Percentiles rank a stretch among this genome's conserved stretches.
phyloP scores from a whole-genome alignment of 306 rosid genomes.

The Quercus suber region DNA sequence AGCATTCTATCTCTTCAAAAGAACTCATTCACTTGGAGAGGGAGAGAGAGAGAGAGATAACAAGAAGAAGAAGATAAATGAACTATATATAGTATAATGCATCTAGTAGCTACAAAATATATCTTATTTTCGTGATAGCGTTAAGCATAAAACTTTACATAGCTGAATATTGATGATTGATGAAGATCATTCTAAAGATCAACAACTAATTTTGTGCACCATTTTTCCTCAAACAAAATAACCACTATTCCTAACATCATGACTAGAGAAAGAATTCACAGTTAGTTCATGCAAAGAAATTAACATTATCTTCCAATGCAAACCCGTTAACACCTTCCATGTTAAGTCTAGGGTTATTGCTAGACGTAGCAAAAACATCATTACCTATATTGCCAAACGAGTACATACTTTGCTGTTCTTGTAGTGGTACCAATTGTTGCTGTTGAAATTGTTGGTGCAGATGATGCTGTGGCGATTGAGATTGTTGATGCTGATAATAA shows the following conservation, averaged over 20 bases:
- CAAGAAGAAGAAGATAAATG: neutral
- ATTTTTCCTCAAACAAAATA: neutral
- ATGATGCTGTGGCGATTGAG: constrained; percentile 12
- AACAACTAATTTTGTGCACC: neutral
- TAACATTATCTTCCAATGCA: neutral
- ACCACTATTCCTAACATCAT: neutral
- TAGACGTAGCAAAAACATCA: constrained; percentile 12
- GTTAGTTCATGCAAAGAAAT: neutral
- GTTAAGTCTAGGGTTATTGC: neutral
- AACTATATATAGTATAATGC: neutral
- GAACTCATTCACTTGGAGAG: too few species aligned
- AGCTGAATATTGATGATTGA: neutral
- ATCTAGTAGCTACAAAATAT: neutral
- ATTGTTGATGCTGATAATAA: constrained; percentile 16
- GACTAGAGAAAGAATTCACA: neutral
- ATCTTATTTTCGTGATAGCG: neutral
- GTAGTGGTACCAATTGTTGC: neutral
- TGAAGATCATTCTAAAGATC: neutral
- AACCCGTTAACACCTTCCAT: neutral
- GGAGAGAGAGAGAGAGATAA: neutral
- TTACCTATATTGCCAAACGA: neutral
- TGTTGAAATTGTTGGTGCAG: constrained; percentile 20
- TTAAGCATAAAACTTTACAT: neutral
- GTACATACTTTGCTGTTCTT: constrained; percentile 15
- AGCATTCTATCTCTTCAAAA: neutral